These are phyloP conservation scores for Cytospora piceae DNA, from an alignment of 2,329 filamentous ascomycete genomes.

Conservation along the genomic window DNA sequence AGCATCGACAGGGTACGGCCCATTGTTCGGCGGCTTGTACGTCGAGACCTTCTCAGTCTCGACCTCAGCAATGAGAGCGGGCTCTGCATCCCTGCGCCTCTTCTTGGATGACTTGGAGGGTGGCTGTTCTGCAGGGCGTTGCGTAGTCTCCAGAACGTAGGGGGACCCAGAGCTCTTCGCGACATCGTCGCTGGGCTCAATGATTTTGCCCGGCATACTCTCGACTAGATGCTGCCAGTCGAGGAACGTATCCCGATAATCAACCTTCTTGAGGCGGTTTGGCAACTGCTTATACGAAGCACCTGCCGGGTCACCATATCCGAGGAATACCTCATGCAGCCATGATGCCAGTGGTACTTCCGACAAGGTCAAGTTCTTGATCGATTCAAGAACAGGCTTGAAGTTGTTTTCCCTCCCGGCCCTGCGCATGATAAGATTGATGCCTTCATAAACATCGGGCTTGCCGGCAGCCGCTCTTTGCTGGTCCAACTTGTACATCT, in stretches of 20 bases:
- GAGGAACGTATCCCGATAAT: constrained; percentile 93
- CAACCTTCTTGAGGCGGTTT: constrained; percentile 76
- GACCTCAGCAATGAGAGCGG: constrained; percentile 61
- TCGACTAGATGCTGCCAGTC: constrained; percentile 94
- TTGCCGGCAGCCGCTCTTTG: constrained; percentile 68
- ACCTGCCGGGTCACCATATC: constrained; percentile 88
- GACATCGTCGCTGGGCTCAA: constrained; percentile 76
- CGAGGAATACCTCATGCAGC: constrained; percentile 97
- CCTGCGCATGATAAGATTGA: constrained; percentile 86
- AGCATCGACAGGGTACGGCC: constrained; percentile 84
- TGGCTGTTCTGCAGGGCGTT: constrained; percentile 55
- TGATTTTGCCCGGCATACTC: constrained; percentile 82
- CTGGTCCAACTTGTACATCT: constrained; percentile 76
- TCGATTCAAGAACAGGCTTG: constrained; percentile 88
- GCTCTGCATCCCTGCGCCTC: constrained; percentile 77
- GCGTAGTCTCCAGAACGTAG: constrained; percentile 75
- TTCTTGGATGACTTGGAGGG: constrained; percentile 76
- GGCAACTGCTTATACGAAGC: constrained; percentile 84
- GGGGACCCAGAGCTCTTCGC: constrained; percentile 80
- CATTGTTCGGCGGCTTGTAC: constrained; percentile 85
- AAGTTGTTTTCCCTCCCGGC: constrained; percentile 95
- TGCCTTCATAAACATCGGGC: constrained; percentile 76
- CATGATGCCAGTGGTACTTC: constrained; percentile 86
- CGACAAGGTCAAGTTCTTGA: constrained; percentile 81
- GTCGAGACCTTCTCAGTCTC: constrained; percentile 82